Conservation (phyloP, 2,329 filamentous ascomycete species). For the Microsporum canis region DNA sequence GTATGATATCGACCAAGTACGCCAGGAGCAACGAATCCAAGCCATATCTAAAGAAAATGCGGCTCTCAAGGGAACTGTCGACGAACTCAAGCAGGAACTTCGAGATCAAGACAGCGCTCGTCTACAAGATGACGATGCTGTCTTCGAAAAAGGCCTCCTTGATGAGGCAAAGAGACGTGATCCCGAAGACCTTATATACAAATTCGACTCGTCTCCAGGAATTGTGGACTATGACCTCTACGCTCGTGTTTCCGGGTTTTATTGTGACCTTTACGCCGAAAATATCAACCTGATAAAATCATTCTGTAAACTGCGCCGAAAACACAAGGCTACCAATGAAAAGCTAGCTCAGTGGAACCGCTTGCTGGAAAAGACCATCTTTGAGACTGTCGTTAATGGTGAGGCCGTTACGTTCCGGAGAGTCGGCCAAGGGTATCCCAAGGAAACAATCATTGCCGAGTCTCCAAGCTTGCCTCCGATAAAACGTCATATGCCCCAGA, state of each 20-base stretch:
- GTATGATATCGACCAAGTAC: neutral
- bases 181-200: neutral
- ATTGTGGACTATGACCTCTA: conserved; percentile 8
- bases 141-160: neutral
- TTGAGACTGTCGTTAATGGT: conserved; percentile 22
- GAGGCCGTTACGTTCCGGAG: conserved; percentile 21
- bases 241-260: conserved; percentile 20
- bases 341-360: conserved; percentile 24
- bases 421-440: neutral
- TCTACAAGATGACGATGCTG: neutral
- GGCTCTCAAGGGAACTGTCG: neutral
- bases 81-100: neutral
- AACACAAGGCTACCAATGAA: conserved; percentile 25
- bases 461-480: neutral
- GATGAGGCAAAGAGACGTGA: neutral
- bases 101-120: neutral
- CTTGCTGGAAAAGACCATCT: conserved; percentile 22
- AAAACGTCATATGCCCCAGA: neutral
- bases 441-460: neutral
- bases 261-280: conserved; percentile 25
- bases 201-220: neutral
- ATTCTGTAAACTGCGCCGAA: conserved; percentile 21
- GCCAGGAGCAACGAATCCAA: neutral
- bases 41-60: neutral
- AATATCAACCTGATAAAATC: conserved; percentile 20